Evolutionary conservation across 202 grass and related monocot genomes (phyloP).

Genomic region (Zizania palustris): DNA sequence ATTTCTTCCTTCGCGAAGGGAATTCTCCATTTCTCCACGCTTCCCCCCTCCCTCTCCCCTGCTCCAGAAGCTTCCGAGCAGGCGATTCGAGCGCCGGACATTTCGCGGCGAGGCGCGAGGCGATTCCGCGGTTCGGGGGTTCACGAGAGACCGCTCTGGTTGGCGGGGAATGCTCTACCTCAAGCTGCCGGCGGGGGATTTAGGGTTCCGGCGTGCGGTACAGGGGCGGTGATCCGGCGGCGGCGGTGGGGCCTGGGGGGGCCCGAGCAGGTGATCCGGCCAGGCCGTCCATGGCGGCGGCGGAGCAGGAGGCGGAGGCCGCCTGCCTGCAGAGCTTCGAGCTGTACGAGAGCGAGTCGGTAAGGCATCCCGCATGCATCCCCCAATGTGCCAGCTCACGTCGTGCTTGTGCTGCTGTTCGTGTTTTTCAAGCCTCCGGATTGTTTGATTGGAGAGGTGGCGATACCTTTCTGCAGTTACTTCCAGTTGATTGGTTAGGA

Average conservation of each 20-base stretch:
- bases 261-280: slow-evolving; percentile 36
- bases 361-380: slow-evolving; percentile 35
- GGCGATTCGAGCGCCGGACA: slow-evolving; percentile 5
- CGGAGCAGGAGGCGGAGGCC: slow-evolving; percentile 42
- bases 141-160: slow-evolving; percentile 31
- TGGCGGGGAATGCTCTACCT: slow-evolving; percentile 72
- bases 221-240: slow-evolving; percentile 39
- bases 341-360: slow-evolving; percentile 73
- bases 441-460: background rate
- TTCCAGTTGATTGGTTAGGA: background rate
- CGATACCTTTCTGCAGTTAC: background rate
- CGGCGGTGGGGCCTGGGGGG: slow-evolving; percentile 36
- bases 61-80: background rate
- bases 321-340: slow-evolving; percentile 68
- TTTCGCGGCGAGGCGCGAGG: slow-evolving; percentile 8
- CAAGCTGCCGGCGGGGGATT: slow-evolving; percentile 62
- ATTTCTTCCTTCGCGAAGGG: slow-evolving; percentile 29
- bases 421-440: background rate
- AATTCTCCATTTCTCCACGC: slow-evolving; percentile 31
- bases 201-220: slow-evolving; percentile 49
- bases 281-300: slow-evolving; percentile 36
- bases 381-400: slow-evolving; percentile 27
- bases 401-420: background rate
- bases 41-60: background rate
- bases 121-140: background rate